Base-by-base conservation (phyloP, 192 early-diverging fungal genomes). In the Entomortierella parvispora region DNA sequence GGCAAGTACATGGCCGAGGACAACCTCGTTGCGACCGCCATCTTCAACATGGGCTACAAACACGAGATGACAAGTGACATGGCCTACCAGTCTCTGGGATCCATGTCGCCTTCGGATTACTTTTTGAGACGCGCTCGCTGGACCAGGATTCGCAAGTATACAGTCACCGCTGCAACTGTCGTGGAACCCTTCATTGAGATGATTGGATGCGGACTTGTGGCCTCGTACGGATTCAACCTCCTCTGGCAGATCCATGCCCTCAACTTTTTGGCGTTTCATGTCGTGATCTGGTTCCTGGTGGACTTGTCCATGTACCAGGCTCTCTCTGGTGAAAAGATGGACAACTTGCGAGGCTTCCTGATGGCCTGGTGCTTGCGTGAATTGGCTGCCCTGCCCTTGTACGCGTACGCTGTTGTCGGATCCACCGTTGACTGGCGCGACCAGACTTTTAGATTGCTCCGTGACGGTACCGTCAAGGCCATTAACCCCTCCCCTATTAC, bases 1-100 rank as follows among this genome's bases (percentile, higher is more conserved):
- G 95, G 92, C 42, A 87, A 94, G 68, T 97, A 89, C 80, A 92
- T 97, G 89, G 90, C 92, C 15, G 97, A 99, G 71, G 97, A 99
- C 76, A 99, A 99, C 79, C 88, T 95, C 53, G 92, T 99, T 50
- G 97, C 93, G 10, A 89, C 91, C 32, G 90, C 89, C 10, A 78
- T 99, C 17, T 96, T 92, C 93, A 84, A 84, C 45, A 80, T 86
- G 55, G 94, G 95, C 2, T 84, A 89, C 48, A 65, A 88, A 50
- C 97, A 99, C 80, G 82, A 79, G 18, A 95, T 98, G 90, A 93
- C 96, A 14, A 85, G 86, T 31, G 96, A 99, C 61, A 68, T 92
- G 40, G 96, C 95, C 1, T 89, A 90, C 64, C 97, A 99, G 81
- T 85, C 91, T 1, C 82, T 95, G 4, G 96, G 94, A 40, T 81